Base-by-base conservation (phyloP, 208 protist genomes). In the Naegleria lovaniensis region DNA sequence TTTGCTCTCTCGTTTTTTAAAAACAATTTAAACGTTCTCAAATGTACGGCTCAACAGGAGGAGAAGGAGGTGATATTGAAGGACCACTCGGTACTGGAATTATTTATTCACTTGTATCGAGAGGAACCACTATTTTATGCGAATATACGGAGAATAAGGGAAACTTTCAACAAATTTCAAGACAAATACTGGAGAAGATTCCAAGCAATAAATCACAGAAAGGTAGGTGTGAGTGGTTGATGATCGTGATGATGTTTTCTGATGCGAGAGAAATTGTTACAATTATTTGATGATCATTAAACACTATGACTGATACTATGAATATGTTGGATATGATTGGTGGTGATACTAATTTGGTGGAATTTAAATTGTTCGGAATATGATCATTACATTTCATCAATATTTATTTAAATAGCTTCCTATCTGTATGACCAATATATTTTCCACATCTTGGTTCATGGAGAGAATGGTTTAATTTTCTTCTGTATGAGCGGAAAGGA, bases 91-190 rank as follows among this genome's bases (percentile, higher is more conserved):
- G n/a, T 36, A 79, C 0, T 33, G 29, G 29, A 36, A 89, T 89
- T 41, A 67, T 89, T 67, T 89, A 89, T 40, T 52, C 85, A 75
- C 29, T 89, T 16, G n/a, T 89, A 38, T 43, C 85, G 25, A 52
- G 33, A 41, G 48, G 43, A n/a, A 15, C 22, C 22, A 67, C 19
- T 22, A n/a, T 89, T 16, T 40, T 89, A 9, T 39, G 15, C 7
- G 85, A 89, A 67, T 67, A 89, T 41, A 89, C 85, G 9, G 43
- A 89, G 40, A 52, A 40, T 22, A 89, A 89, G 39, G 85, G 85
- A 89, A 89, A 89, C 22, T 89, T 89, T 40, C 85, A 89, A 89
- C 22, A 58, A 89, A 89, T 89, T 67, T 67, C 48, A 19, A 89
- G 22, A 89, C 85, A 89, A 67, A 89, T 89, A 67, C 22, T 89